Evolutionary conservation across 139 green algal species (phyloP).

Genomic region (Marvania coccoides): DNA sequence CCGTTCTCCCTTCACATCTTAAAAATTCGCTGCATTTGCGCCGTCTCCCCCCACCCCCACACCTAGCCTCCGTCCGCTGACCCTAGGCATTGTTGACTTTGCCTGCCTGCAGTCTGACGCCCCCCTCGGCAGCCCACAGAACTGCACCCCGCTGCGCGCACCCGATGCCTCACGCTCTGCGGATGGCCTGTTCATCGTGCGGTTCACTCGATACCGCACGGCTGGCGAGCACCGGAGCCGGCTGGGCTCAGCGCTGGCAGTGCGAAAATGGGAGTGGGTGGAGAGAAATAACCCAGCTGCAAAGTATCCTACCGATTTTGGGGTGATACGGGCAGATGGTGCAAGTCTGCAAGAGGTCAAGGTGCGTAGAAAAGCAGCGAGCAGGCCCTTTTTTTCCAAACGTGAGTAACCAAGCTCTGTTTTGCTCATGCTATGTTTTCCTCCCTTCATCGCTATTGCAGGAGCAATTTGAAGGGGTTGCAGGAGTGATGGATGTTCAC

Average conservation of each 20-base stretch:
- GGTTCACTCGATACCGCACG: constrained; percentile 50
- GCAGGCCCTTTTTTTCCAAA: not conserved
- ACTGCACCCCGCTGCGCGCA: too few species aligned
- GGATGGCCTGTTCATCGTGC: constrained; percentile 45
- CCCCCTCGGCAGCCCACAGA: too few species aligned
- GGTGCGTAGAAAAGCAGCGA: constrained; percentile 4
- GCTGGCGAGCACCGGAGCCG: constrained; percentile 17
- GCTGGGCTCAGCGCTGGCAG: constrained; percentile 20
- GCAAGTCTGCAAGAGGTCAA: not conserved
- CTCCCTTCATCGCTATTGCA: constrained; percentile 2
- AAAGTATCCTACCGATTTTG: constrained; percentile 75
- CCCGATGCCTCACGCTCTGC: too few species aligned
- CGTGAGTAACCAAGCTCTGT: not conserved
- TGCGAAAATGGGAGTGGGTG: constrained; percentile 51
- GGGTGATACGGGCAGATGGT: constrained; percentile 33
- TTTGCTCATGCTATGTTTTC: not conserved
- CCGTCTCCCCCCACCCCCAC: too few species aligned
- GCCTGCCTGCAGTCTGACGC: too few species aligned
- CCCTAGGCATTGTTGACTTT: too few species aligned
- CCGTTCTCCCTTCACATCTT: too few species aligned
- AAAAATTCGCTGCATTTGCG: too few species aligned
- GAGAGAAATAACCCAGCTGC: constrained; percentile 51
- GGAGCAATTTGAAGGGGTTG: constrained; percentile 7
- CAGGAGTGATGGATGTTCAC: constrained; percentile 59
- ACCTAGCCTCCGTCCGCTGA: too few species aligned